A percentile compares a stretch with the other conserved stretches of the same genome.
Conservation (phyloP, 805 yeast species). For the Starmerella sp. region DNA sequence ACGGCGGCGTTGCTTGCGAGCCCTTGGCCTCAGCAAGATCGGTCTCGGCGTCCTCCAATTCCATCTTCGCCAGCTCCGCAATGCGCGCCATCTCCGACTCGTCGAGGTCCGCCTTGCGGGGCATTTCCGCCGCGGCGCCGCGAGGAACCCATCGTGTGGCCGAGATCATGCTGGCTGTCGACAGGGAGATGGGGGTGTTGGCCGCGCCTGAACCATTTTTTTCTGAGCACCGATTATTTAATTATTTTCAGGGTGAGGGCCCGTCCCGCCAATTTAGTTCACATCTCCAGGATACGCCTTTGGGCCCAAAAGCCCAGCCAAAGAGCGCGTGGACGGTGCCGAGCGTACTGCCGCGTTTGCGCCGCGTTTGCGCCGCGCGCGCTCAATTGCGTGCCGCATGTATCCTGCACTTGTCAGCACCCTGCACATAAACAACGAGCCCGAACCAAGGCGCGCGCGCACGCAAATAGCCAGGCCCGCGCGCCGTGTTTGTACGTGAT, state of each 20-base stretch:
- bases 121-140: constrained; percentile 88
- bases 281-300: background rate
- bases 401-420: too few species aligned
- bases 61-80: constrained; percentile 69
- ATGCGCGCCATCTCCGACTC: constrained; percentile 91
- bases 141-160: constrained; percentile 93
- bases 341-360: too few species aligned
- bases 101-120: constrained; percentile 74
- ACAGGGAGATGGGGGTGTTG: background rate
- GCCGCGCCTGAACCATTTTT: background rate
- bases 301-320: background rate
- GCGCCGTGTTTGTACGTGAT: background rate
- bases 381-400: too few species aligned
- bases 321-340: too few species aligned
- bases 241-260: constrained; percentile 16
- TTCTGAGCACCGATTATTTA: constrained; percentile 4
- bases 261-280: too few species aligned
- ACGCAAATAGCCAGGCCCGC: too few species aligned
- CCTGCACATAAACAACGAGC: too few species aligned
- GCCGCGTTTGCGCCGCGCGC: too few species aligned
- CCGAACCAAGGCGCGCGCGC: too few species aligned
- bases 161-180: constrained; percentile 39
- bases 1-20: constrained; percentile 17
- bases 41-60: constrained; percentile 63
- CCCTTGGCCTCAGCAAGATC: constrained; percentile 43